These are phyloP conservation scores for Trypanosoma boissoni DNA, from an alignment of 208 protist species.

Conservation along the genomic window DNA sequence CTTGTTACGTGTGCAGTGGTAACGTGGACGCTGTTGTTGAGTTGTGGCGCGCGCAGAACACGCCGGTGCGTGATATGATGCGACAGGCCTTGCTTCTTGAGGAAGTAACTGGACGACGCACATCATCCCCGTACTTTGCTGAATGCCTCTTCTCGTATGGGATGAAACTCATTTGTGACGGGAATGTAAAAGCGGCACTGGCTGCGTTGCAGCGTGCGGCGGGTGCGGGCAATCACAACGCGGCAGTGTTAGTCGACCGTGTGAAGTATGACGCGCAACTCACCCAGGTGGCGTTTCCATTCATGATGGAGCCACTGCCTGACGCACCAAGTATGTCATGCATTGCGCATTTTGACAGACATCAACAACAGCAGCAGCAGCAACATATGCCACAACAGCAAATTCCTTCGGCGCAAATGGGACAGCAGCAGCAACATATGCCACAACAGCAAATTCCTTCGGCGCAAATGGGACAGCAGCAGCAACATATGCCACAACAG, in stretches of 20 bases:
- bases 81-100: constrained; percentile 65
- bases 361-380: constrained; percentile 38
- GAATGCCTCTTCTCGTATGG: constrained; percentile 60
- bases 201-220: constrained; percentile 58
- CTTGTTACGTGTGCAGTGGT: constrained; percentile 72
- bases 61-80: constrained; percentile 46
- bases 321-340: constrained; percentile 55
- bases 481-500: constrained; percentile 26
- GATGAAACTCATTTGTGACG: constrained; percentile 41
- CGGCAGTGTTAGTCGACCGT: constrained; percentile 62
- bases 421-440: constrained; percentile 16
- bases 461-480: constrained; percentile 24
- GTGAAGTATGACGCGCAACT: constrained; percentile 36
- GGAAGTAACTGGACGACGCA: constrained; percentile 46
- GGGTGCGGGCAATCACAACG: constrained; percentile 43
- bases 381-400: constrained; percentile 22
- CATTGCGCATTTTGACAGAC: constrained; percentile 23
- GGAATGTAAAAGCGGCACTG: constrained; percentile 40
- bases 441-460: constrained; percentile 2
- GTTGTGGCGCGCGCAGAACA: constrained; percentile 46
- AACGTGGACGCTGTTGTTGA: constrained; percentile 73
- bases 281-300: constrained; percentile 35
- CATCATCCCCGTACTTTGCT: constrained; percentile 41
- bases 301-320: constrained; percentile 33
- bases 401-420: background rate